Base-by-base conservation (phyloP, 2,329 filamentous ascomycete genomes). In the Curvularia verruculosa region DNA sequence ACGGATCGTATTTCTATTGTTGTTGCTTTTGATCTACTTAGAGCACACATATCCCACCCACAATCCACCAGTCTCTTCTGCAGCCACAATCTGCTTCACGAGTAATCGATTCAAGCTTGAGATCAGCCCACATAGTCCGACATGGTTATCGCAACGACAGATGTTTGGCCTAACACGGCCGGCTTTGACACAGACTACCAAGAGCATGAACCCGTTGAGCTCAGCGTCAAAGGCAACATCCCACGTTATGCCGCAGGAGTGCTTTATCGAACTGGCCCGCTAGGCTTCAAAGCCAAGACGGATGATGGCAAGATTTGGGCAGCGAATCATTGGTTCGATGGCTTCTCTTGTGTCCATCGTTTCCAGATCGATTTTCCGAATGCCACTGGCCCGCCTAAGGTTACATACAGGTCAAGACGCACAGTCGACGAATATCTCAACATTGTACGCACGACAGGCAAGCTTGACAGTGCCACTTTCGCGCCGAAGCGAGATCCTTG, bases 251-350 rank as follows among this genome's bases (percentile, higher is more conserved):
- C 86, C 3, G 86, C 89, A 2, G 91, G 91, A 1, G 81, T 84
- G 1, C 81, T 95, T 0, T 94, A 64, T 40, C 58, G 63, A 7
- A 92, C 89, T 0, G 91, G 91, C 0, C 89, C 90, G 0, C 89
- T 90, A 1, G 82, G 84, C 26, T 85, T 84, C 71, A 83, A 83
- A 36, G 77, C 92, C 3, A 80, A 87, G n/a, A 86, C 85, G 0
- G 75, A 84, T 2, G 80, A 81, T 3, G 85, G 86, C n/a, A 77
- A 76, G 13, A 84, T 81, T 0, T 87, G 87, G 67, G 79, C 81
- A 29, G 80, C 88, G 12, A 84, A 82, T 1, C 90, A 95, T 73
- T 95, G 91, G 91, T 95, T 95, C 64, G 91, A 95, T 70, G 89
- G 89, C 5, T 86, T 92, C 56, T 84, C 86, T 3, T 85, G 90